Evolutionary conservation across 2,329 filamentous ascomycete species (phyloP), one percentile per base, ranked within the genome.

Genomic region (Fusarium palustre): DNA sequence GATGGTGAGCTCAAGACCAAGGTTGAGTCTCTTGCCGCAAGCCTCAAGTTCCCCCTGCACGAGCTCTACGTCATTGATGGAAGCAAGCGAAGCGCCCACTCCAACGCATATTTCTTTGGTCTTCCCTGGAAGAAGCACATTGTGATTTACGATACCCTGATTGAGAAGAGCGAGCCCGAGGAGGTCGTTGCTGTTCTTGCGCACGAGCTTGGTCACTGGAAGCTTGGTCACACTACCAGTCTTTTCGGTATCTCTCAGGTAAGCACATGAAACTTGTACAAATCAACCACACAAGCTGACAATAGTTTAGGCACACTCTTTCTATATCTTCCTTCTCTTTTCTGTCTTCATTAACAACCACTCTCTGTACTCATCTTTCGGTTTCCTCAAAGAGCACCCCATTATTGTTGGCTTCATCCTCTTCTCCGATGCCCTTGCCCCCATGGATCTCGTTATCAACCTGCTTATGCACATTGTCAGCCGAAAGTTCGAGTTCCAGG

Each of bases 61-160:
- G 94, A 98, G 77, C 87, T 99, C 45, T 93, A 97, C 77, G 94
- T 98, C 76, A 99, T 99, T 76, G 93, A 97, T 76, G 93, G 93
- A 62, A 94, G 91, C 83, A 96, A 94, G 85, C 87, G 93, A 76
- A 93, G 90, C 78, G 91, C 92, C 33, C 93, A 97, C 83, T 93
- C 91, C 81, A 97, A 97, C 78, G 93, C 93, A 34, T 96, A 97
- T 82, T 99, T 99, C 84, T 97, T 97, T 75, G 96, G 96, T 64
- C 88, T 99, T 58, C 96, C 96, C 42, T 99, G 95, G 94, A 97
- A 97, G 88, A 98, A 98, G 88, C 97, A 98, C 84, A 99, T 99
- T 84, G 96, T 99, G 76, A 97, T 99, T 77, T 99, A 97, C 79
- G 96, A 99, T 79, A 99, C 97, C 7, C 83, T 99, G 68, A 94